These are phyloP conservation scores for Trichocomaceae sp. DNA, from an alignment of 2,329 filamentous ascomycete genomes.

Conservation along the genomic window DNA sequence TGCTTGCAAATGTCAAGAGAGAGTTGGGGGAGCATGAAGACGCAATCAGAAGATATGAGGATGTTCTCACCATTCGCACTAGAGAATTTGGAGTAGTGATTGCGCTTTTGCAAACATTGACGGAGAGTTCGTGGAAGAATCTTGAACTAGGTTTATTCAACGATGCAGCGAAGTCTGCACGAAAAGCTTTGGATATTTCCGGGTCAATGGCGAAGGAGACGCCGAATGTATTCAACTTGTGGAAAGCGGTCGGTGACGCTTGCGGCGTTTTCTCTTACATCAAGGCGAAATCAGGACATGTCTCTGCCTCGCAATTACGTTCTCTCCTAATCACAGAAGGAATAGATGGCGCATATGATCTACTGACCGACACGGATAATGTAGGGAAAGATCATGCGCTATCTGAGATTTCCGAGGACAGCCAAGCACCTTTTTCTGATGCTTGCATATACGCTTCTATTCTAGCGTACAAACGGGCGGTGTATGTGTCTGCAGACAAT, in stretches of 20 bases:
- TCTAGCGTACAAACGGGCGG: slow-evolving; percentile 78
- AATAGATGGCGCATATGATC: slow-evolving; percentile 48
- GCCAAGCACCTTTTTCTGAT: slow-evolving; percentile 33
- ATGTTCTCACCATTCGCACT: slow-evolving; percentile 61
- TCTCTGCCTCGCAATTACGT: slow-evolving; percentile 54
- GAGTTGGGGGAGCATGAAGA: slow-evolving; percentile 87
- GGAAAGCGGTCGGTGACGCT: slow-evolving; percentile 87
- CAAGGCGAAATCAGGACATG: slow-evolving; percentile 57
- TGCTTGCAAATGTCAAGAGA: slow-evolving; percentile 89
- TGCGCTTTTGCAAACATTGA: slow-evolving; percentile 77
- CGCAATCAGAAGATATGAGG: slow-evolving; percentile 68
- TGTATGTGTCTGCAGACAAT: slow-evolving; percentile 66
- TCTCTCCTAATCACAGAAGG: slow-evolving; percentile 52
- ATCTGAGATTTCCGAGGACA: slow-evolving; percentile 27
- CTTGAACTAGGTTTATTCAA: slow-evolving; percentile 82
- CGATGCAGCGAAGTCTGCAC: slow-evolving; percentile 65
- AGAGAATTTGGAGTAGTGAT: slow-evolving; percentile 81
- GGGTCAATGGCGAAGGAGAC: slow-evolving; percentile 54
- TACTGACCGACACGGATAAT: slow-evolving; percentile 64
- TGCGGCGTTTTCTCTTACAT: slow-evolving; percentile 77
- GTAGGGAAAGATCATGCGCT: slow-evolving; percentile 41
- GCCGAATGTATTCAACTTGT: slow-evolving; percentile 78
- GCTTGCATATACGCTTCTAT: slow-evolving; percentile 65
- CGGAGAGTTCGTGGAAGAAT: slow-evolving; percentile 71
- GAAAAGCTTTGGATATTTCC: slow-evolving; percentile 63